Evolutionary conservation across 352 stramenopile species (phyloP), one percentile per base, ranked within the genome.

Genomic region (Pythium apleroticum): DNA sequence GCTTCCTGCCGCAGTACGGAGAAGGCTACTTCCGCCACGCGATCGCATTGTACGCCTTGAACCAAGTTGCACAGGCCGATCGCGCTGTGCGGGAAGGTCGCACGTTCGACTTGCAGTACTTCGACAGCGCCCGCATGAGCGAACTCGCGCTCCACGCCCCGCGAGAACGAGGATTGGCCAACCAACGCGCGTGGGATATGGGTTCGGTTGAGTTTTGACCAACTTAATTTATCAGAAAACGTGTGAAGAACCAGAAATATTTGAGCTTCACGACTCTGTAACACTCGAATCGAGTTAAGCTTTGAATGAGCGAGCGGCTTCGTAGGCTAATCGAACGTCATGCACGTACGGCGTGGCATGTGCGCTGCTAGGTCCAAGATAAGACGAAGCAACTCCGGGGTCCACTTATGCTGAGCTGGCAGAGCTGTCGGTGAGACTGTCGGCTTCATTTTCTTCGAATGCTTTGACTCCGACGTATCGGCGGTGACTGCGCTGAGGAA

Each of bases 11-110:
- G 0, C 52, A 68, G 25, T 73, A 66, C 25, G 66, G 66, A 8
- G 66, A 66, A 63, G 66, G 66, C 2, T 73, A 73, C 50, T 73
- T 66, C 48, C 60, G 66, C 22, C 66, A 73, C 33, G 66, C 66
- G 19, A 65, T 73, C 20, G 66, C 66, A 22, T 30, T 73, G 28
- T 73, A 55, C 22, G 60, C 48, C 10, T 11, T 66, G 22, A 35
- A 63, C 1, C 24, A 62, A 8, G 11, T 31, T 2, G 46, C 63
- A 19, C 66, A 63, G 15, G 66, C 48, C 43, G 49, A 68, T 19
- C 53, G 27, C 14, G 66, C 66, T 2, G 37, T 73, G 7, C 54
- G 52, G 3, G 35, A 62, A n/a, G 66, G 66, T 17, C 66, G 60
- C 30, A 62, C 49, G 31, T 43, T 49, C 15, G 66, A 73, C 45